Conservation (phyloP, 2,329 filamentous ascomycete species). For the Dryadomyces sulphureus region DNA sequence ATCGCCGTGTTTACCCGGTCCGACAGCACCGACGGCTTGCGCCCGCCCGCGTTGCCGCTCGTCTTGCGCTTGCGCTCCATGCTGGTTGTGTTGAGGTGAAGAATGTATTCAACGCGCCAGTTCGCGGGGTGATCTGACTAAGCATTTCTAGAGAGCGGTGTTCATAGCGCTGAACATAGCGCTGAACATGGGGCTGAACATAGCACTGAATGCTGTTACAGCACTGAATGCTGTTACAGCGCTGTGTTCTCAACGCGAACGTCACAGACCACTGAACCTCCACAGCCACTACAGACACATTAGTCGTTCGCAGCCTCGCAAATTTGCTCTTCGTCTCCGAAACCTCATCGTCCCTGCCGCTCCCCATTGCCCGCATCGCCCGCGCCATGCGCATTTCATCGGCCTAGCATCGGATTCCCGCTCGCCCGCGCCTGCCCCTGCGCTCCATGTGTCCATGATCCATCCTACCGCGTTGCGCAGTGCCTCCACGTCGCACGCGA, state of each 20-base stretch:
- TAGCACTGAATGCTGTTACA: too few relatives aligned
- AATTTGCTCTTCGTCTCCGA: neutral
- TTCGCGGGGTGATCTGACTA: too few relatives aligned
- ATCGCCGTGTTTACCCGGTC: constrained; percentile 66
- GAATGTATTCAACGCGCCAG: too few relatives aligned
- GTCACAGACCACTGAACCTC: too few relatives aligned
- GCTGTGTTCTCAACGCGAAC: too few relatives aligned
- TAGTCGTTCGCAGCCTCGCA: neutral
- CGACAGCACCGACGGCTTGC: constrained; percentile 41
- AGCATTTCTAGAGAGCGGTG: too few relatives aligned
- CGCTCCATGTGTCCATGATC: constrained; percentile 29
- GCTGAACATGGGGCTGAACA: too few relatives aligned
- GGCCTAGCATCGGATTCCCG: constrained; percentile 20
- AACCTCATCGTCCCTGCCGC: neutral
- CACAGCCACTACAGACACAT: too few relatives aligned
- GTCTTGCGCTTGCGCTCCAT: constrained; percentile 6
- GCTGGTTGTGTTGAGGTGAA: neutral
- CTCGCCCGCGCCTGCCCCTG: constrained; percentile 26
- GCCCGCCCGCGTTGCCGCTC: constrained; percentile 4
- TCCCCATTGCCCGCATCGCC: constrained; percentile 12
- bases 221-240: too few relatives aligned
- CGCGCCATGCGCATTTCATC: constrained; percentile 30
- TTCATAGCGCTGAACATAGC: too few relatives aligned
- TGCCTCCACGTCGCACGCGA: constrained; percentile 32
- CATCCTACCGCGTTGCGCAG: constrained; percentile 26